Conservation (phyloP, 2,329 filamentous ascomycete species). For the Penicillium sp. region DNA sequence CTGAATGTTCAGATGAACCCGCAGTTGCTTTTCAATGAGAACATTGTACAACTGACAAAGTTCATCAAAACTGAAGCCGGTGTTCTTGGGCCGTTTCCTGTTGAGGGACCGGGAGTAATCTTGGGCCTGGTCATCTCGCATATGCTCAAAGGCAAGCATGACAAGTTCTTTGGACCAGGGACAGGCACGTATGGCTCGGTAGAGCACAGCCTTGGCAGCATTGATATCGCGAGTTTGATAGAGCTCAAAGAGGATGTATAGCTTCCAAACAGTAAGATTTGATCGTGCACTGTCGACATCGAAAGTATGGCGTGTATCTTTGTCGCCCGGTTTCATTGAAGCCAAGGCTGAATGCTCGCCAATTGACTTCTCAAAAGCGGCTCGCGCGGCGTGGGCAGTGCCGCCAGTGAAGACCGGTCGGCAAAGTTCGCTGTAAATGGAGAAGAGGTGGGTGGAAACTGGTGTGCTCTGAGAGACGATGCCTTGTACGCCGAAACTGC, state of each 20-base stretch:
- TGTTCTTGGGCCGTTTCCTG: constrained; percentile 2
- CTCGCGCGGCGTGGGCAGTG: constrained; percentile 51
- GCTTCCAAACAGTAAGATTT: constrained; percentile 48
- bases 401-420: constrained; percentile 41
- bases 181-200: constrained; percentile 52
- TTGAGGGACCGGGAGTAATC: not conserved
- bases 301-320: constrained; percentile 1
- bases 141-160: constrained; percentile 52
- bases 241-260: constrained; percentile 50
- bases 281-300: constrained; percentile 26
- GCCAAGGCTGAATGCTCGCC: constrained; percentile 18
- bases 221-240: constrained; percentile 32
- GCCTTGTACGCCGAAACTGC: constrained; percentile 1
- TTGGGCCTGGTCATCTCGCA: constrained; percentile 24
- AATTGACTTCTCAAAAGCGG: constrained; percentile 53
- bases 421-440: constrained; percentile 52
- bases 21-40: constrained; percentile 57
- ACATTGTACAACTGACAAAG: constrained; percentile 52
- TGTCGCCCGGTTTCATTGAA: constrained; percentile 7
- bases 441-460: constrained; percentile 51
- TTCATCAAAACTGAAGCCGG: constrained; percentile 44
- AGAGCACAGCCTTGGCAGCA: constrained; percentile 50
- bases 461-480: constrained; percentile 19
- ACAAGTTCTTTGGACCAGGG: constrained; percentile 61
- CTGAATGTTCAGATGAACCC: constrained; percentile 54